Base-by-base conservation (phyloP, 306 rosid species). In the Malus fusca region DNA sequence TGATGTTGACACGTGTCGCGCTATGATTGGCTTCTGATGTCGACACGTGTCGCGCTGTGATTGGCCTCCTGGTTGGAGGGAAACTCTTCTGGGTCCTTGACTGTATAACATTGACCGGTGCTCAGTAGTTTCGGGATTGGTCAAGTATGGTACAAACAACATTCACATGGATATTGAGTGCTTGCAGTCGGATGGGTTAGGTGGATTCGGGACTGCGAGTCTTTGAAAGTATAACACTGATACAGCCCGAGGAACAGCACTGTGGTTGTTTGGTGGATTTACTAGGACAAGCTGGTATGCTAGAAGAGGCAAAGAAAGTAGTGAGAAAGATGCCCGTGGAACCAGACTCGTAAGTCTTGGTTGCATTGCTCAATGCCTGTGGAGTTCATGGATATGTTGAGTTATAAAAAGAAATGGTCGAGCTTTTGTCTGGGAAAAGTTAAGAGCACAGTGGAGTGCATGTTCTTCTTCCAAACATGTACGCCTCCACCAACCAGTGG, bases 261-360 rank as follows among this genome's bases (percentile, higher is more conserved):
- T 84, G 76, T 66, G 90, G 90, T 19, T 84, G 90, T 77, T 73
- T 86, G 86, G 88, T 81, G 60, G 90, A 86, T 71, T 87, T 86
- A 51, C 55, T 81, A 70, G 86, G 90, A 25, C 81, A 86, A 77
- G 88, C 73, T 69, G 83, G 88, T 33, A 76, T 84, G 90, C 60
- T 86, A 73, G 82, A 81, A 66, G 86, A 86, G 81, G 88, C 88
- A 40, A 81, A 74, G 68, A 76, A 75, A 19, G 75, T 81, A 18
- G 85, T 71, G 31, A 73, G 66, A 31, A 53, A 66, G 72, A 86
- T 84, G 88, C 90, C 84, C 1, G 55, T 86, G 78, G 82, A 81
- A 71, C 90, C 84, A n/a, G 88, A 84, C 66, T 84, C 86, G 0
- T 79, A 69, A 8, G 84, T 86, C 12, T 74, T 84, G 66, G 90